Conservation (phyloP, 768 basidiomycete species). For the Phlebiopsis gigantea region DNA sequence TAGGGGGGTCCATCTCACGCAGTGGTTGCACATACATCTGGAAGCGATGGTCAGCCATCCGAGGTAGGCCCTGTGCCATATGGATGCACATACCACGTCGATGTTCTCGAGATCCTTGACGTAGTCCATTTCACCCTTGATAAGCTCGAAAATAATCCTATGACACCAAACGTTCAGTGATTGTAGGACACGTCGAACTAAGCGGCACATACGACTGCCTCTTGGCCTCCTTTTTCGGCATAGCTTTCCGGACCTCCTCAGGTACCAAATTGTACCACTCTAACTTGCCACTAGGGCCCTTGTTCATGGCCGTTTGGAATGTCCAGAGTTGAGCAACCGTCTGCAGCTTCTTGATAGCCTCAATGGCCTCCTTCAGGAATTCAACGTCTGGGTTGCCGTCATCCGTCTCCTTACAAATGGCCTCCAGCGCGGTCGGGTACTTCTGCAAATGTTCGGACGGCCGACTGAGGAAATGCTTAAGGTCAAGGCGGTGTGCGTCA, state of each 20-base stretch:
- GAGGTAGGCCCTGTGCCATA: background rate
- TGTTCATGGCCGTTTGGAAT: constrained; percentile 87
- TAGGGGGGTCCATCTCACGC: constrained; percentile 65
- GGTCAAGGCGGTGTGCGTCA: constrained; percentile 56
- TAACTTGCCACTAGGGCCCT: constrained; percentile 73
- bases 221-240: constrained; percentile 73
- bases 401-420: constrained; percentile 78
- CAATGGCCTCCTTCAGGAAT: constrained; percentile 77
- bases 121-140: constrained; percentile 94
- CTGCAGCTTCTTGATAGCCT: constrained; percentile 78
- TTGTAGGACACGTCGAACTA: background rate
- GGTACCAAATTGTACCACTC: constrained; percentile 90
- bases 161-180: background rate
- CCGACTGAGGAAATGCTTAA: constrained; percentile 74
- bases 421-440: constrained; percentile 81
- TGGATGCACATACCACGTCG: constrained; percentile 48
- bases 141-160: constrained; percentile 90
- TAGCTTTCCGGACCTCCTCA: constrained; percentile 50
- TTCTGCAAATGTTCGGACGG: constrained; percentile 80
- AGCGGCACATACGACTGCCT: constrained; percentile 71
- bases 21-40: constrained; percentile 84
- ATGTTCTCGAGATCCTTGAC: constrained; percentile 89
- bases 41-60: background rate
- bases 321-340: constrained; percentile 77
- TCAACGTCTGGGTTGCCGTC: constrained; percentile 79